Conservation (phyloP, 257 asterid species). For the Plectranthus barbatus region DNA sequence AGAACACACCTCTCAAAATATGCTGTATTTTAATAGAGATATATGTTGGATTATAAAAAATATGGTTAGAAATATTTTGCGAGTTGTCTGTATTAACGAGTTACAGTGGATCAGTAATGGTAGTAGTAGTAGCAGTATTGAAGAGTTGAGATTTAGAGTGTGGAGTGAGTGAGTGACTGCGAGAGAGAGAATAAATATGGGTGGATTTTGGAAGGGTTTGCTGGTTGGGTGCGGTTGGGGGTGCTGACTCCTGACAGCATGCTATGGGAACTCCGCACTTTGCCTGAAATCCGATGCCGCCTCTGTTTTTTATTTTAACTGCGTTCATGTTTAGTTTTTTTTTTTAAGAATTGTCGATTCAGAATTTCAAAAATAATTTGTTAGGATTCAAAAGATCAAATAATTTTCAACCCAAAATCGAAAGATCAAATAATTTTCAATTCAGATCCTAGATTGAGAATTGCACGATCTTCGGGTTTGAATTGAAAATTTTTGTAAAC, state of each 20-base stretch:
- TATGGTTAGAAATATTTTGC: conserved; percentile 5
- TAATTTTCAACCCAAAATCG: too few relatives aligned
- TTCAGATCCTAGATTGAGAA: too few relatives aligned
- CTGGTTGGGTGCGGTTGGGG: background rate
- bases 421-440: too few relatives aligned
- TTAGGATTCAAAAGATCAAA: too few relatives aligned
- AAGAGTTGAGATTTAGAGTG: conserved; percentile 21
- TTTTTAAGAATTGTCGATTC: too few relatives aligned
- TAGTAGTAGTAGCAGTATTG: background rate
- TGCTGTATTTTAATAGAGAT: background rate
- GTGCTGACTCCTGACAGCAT: conserved; percentile 20
- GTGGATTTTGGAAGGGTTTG: background rate
- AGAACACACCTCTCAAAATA: conserved; percentile 15
- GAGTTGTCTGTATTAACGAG: conserved; percentile 12
- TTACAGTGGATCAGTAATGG: conserved; percentile 1
- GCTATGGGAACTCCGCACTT: conserved; percentile 2
- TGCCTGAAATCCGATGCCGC: background rate
- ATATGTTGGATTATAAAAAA: background rate
- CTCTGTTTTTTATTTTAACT: conserved; percentile 13
- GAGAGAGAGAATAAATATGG: conserved; percentile 10
- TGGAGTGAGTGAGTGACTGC: background rate
- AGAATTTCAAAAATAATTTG: too few relatives aligned
- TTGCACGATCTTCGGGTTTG: too few relatives aligned
- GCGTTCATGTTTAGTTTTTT: too few relatives aligned
- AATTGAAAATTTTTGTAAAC: too few relatives aligned